Conservation (phyloP, 495 filamentous ascomycete genomes). For the Xanthoparmelia taractica region DNA sequence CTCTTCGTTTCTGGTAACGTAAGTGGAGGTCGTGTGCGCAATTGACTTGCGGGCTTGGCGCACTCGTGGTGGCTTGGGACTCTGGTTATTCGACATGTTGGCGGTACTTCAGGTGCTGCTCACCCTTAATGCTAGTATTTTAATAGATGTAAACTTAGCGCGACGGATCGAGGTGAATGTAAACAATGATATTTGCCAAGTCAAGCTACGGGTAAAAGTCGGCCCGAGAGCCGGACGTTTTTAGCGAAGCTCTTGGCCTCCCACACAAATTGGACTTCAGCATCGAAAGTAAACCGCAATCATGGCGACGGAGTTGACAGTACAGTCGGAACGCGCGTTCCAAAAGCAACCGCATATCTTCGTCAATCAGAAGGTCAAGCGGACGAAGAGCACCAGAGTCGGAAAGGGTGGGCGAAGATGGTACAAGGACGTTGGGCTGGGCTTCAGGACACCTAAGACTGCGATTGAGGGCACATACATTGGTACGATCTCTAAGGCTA, state of each 20-base stretch:
- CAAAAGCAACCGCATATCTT: slow-evolving; percentile 99
- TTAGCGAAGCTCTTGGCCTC: slow-evolving; percentile 21
- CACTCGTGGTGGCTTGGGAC: slow-evolving; percentile 23
- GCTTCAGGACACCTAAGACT: slow-evolving; percentile 93
- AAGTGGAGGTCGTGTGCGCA: slow-evolving; percentile 51
- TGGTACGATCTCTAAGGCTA: slow-evolving; percentile 51
- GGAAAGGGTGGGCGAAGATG: slow-evolving; percentile 89
- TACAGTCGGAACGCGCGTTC: slow-evolving; percentile 96
- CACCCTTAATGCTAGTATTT: not conserved
- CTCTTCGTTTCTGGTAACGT: slow-evolving; percentile 53
- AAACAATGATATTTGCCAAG: slow-evolving; percentile 23
- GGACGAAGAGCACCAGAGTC: slow-evolving; percentile 71
- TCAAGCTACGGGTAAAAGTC: slow-evolving; percentile 29
- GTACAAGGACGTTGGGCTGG: slow-evolving; percentile 99
- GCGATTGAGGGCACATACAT: slow-evolving; percentile 99
- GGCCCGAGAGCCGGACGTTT: not conserved
- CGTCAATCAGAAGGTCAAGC: slow-evolving; percentile 80
- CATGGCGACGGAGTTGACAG: slow-evolving; percentile 97
- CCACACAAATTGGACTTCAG: slow-evolving; percentile 33
- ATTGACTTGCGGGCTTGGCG: slow-evolving; percentile 72
- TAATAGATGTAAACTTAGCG: slow-evolving; percentile 18
- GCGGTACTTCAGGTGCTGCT: not conserved
- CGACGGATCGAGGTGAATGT: slow-evolving; percentile 11
- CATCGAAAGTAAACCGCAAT: slow-evolving; percentile 54
- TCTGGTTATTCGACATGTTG: slow-evolving; percentile 18